These are phyloP conservation scores for Schrenkiella parvula DNA, from an alignment of 345 rosid genomes.

Conservation along the genomic window DNA sequence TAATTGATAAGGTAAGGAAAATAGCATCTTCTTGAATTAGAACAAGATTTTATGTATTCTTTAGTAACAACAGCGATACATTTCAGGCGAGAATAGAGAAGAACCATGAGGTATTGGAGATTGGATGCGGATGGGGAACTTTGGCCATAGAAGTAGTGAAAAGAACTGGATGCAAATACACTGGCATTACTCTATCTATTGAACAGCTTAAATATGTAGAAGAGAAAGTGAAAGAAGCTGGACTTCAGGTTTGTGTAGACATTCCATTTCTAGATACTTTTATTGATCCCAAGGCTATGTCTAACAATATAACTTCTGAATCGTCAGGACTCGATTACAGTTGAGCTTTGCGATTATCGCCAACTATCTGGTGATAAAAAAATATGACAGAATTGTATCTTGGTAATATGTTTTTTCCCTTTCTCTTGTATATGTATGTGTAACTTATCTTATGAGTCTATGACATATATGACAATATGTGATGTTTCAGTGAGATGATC, in stretches of 20 bases:
- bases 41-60: not conserved
- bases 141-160: slow-evolving; percentile 75
- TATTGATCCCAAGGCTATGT: not conserved
- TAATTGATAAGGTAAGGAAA: slow-evolving; percentile 62
- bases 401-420: slow-evolving; percentile 40
- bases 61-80: not conserved
- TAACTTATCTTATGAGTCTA: not conserved
- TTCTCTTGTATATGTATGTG: not conserved
- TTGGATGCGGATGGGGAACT: slow-evolving; percentile 92
- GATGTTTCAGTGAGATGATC: slow-evolving; percentile 72
- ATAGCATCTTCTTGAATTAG: not conserved
- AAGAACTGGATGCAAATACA: slow-evolving; percentile 79
- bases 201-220: slow-evolving; percentile 71
- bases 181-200: slow-evolving; percentile 71
- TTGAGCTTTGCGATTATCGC: slow-evolving; percentile 71
- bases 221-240: slow-evolving; percentile 67
- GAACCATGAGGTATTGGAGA: slow-evolving; percentile 64
- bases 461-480: not conserved
- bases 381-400: slow-evolving; percentile 50
- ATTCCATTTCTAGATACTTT: not conserved
- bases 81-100: slow-evolving; percentile 54
- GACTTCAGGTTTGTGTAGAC: slow-evolving; percentile 54
- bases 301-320: not conserved
- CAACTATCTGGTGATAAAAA: slow-evolving; percentile 15
- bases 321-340: slow-evolving; percentile 48